These are phyloP conservation scores for Monosporascus sp. DNA, from an alignment of 2,329 filamentous ascomycete species.

Conservation along the genomic window DNA sequence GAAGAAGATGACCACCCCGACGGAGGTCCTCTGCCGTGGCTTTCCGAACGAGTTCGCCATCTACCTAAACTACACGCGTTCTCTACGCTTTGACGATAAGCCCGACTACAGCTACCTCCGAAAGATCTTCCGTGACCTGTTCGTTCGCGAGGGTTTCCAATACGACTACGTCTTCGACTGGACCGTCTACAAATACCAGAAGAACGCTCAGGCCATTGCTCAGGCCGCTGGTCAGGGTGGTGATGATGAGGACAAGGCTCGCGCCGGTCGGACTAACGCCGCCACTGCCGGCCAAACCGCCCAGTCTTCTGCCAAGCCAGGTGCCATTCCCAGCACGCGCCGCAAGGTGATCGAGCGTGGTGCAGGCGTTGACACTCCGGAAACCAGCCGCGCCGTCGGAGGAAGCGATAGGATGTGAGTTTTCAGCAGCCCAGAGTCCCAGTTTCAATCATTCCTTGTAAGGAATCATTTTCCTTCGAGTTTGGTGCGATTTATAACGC, in stretches of 20 bases:
- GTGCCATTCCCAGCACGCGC: constrained; percentile 69
- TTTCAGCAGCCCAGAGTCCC: constrained; percentile 49
- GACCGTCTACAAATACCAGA: constrained; percentile 99
- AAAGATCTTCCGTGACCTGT: constrained; percentile 99
- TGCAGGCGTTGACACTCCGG: constrained; percentile 59
- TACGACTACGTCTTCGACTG: constrained; percentile 99
- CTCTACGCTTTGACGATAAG: constrained; percentile 98
- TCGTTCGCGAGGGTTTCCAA: constrained; percentile 98
- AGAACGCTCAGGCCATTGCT: constrained; percentile 93
- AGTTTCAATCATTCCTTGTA: constrained; percentile 68
- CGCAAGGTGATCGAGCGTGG: constrained; percentile 77
- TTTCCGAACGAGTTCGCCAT: constrained; percentile 99
- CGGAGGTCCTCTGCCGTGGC: constrained; percentile 95
- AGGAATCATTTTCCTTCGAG: constrained; percentile 81
- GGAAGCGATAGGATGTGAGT: constrained; percentile 97
- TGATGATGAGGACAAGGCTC: constrained; percentile 72
- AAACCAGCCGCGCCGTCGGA: constrained; percentile 69
- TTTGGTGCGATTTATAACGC: constrained; percentile 73
- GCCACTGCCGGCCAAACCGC: constrained; percentile 58
- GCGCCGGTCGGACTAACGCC: constrained; percentile 60
- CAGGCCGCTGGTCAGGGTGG: constrained; percentile 67
- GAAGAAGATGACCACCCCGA: constrained; percentile 99
- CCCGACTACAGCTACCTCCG: constrained; percentile 99
- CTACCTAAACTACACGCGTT: constrained; percentile 98
- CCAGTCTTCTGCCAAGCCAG: constrained; percentile 60